Percentiles rank a stretch among this genome's conserved stretches.
Conservation (phyloP, 2,329 filamentous ascomycete species). For the Botrytis hyacinthi region DNA sequence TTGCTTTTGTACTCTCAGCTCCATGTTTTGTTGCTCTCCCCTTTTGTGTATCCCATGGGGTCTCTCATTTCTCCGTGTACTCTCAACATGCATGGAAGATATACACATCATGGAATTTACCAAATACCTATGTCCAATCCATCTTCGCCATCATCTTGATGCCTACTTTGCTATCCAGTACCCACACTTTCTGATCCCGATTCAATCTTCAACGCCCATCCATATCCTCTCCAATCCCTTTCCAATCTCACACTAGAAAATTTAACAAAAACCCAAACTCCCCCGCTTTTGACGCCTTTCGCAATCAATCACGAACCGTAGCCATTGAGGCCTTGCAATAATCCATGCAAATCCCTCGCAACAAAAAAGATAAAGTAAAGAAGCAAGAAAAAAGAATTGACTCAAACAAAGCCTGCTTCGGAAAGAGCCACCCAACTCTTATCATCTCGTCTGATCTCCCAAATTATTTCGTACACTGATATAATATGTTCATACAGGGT, state of each 20-base stretch:
- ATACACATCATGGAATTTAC: slow-evolving; percentile 10
- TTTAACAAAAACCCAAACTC: neutral
- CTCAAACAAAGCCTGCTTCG: slow-evolving; percentile 21
- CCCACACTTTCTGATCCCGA: neutral
- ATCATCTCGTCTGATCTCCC: slow-evolving; percentile 8
- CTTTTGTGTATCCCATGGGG: neutral
- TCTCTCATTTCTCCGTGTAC: neutral
- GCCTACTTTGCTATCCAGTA: neutral
- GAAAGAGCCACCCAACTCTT: slow-evolving; percentile 12
- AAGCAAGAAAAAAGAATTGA: neutral
- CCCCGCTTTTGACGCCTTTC: slow-evolving; percentile 7
- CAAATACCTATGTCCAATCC: slow-evolving; percentile 2
- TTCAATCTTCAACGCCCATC: slow-evolving; percentile 6
- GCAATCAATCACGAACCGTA: neutral
- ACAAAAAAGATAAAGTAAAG: neutral
- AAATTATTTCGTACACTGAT: slow-evolving; percentile 19
- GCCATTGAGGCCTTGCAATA: slow-evolving; percentile 1
- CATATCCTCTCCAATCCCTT: slow-evolving; percentile 6
- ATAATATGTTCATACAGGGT: slow-evolving; percentile 21
- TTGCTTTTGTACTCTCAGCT: neutral
- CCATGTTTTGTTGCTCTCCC: neutral
- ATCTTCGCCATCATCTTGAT: neutral
- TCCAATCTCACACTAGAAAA: slow-evolving; percentile 12
- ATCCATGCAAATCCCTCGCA: neutral
- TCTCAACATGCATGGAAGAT: slow-evolving; percentile 11